Evolutionary conservation across 2,329 filamentous ascomycete genomes (phyloP).

Genomic region (Apiospora rasikravindrae): DNA sequence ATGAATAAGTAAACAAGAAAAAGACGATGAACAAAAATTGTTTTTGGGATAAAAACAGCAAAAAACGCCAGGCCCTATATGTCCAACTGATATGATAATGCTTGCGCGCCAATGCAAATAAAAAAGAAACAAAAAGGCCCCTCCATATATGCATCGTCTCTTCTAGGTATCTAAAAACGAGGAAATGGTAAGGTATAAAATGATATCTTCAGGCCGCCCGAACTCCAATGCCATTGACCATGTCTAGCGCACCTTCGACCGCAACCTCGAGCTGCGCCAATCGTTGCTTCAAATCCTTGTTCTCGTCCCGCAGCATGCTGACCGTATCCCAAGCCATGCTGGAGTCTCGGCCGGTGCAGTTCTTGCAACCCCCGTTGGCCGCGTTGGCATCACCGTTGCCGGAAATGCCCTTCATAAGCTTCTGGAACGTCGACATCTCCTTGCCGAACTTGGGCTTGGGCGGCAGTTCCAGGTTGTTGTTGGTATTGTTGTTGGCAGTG

Average conservation of each 20-base stretch:
- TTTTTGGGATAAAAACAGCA: neutral
- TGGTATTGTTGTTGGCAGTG: slow-evolving; percentile 1
- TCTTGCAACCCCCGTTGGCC: slow-evolving; percentile 49
- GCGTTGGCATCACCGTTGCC: slow-evolving; percentile 40
- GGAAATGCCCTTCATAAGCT: slow-evolving; percentile 52
- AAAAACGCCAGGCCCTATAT: neutral
- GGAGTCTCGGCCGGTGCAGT: slow-evolving; percentile 63
- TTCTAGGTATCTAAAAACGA: neutral
- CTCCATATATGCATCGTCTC: neutral
- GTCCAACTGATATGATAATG: neutral
- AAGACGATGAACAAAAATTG: neutral
- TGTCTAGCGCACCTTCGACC: slow-evolving; percentile 65
- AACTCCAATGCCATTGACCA: slow-evolving; percentile 60
- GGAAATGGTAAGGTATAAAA: neutral
- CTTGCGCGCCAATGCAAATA: neutral
- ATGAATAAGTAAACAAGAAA: neutral
- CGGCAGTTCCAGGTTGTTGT: slow-evolving; percentile 23
- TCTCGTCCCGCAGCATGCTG: slow-evolving; percentile 65
- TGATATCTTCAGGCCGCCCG: slow-evolving; percentile 28
- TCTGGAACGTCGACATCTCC: slow-evolving; percentile 54
- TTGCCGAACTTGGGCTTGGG: slow-evolving; percentile 37
- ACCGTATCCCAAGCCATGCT: slow-evolving; percentile 70
- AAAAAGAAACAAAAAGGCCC: neutral
- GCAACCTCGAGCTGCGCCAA: slow-evolving; percentile 64
- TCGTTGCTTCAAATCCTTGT: slow-evolving; percentile 63